Evolutionary conservation across 2,329 filamentous ascomycete genomes (phyloP).

Genomic region (Alternaria sp.): DNA sequence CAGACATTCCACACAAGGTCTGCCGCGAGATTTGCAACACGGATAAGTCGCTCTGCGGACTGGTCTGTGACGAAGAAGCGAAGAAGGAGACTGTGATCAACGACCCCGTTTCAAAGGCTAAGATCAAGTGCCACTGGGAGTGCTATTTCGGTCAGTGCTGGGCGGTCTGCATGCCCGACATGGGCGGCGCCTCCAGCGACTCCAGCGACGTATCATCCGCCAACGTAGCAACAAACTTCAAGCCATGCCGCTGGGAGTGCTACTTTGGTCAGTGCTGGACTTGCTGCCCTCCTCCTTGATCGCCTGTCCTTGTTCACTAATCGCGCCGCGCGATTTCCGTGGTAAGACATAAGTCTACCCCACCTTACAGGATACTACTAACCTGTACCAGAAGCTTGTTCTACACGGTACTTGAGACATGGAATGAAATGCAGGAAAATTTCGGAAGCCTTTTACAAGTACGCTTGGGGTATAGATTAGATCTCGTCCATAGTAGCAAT

Average conservation of each 20-base stretch:
- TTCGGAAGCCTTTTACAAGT: background rate
- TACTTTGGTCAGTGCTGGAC: background rate
- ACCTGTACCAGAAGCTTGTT: background rate
- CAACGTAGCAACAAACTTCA: background rate
- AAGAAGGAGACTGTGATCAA: background rate
- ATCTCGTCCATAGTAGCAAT: background rate
- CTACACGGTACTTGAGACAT: background rate
- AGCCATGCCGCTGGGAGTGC: background rate
- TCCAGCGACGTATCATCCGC: background rate
- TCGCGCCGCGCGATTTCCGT: background rate
- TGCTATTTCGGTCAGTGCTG: background rate
- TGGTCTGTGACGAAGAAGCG: background rate
- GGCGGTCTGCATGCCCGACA: background rate
- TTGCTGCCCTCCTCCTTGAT: background rate
- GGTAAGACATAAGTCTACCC: background rate
- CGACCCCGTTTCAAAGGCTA: background rate
- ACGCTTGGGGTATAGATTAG: background rate
- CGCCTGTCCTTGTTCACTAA: background rate
- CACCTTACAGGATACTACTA: background rate
- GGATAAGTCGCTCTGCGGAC: background rate
- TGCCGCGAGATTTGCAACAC: conserved; percentile 1
- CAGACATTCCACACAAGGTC: background rate
- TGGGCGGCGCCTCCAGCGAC: background rate
- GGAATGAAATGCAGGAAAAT: background rate
- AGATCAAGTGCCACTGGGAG: background rate